Percentiles rank a stretch among this genome's conserved stretches.
These are phyloP conservation scores for Zhuliangozyma blackwelliae DNA, from an alignment of 1,139 yeast genomes.

Conservation along the genomic window DNA sequence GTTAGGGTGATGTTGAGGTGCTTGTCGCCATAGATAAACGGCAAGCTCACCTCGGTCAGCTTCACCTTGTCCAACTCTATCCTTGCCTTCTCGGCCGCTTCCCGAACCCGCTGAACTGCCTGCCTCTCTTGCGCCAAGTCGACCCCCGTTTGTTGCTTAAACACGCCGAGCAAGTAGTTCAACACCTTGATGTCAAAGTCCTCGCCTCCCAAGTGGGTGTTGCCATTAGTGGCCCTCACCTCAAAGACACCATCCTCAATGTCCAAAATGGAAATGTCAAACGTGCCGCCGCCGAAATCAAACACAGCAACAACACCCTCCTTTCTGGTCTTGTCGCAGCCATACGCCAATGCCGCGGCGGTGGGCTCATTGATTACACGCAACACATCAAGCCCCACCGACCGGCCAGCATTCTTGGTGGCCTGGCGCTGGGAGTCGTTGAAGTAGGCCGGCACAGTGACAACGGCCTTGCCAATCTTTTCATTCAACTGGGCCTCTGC, in stretches of 20 bases:
- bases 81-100: constrained; percentile 68
- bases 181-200: constrained; percentile 68
- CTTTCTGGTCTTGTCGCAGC: constrained; percentile 44
- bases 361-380: constrained; percentile 79
- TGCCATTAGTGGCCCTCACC: constrained; percentile 79
- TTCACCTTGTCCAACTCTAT: constrained; percentile 64
- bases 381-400: constrained; percentile 62
- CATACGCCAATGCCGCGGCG: constrained; percentile 80
- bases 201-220: constrained; percentile 81
- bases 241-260: constrained; percentile 81
- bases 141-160: constrained; percentile 36
- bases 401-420: constrained; percentile 65
- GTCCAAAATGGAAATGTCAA: constrained; percentile 74
- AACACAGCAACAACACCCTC: constrained; percentile 72
- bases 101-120: constrained; percentile 65
- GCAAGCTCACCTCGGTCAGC: constrained; percentile 55
- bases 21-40: constrained; percentile 51
- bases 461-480: constrained; percentile 57
- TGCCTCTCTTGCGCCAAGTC: constrained; percentile 41
- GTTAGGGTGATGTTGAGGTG: constrained; percentile 52
- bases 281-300: constrained; percentile 83
- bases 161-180: constrained; percentile 46
- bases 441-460: constrained; percentile 78
- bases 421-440: constrained; percentile 79
- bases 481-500: constrained; percentile 46